Conservation (phyloP, 768 basidiomycete genomes). For the Nidularia pulvinata region DNA sequence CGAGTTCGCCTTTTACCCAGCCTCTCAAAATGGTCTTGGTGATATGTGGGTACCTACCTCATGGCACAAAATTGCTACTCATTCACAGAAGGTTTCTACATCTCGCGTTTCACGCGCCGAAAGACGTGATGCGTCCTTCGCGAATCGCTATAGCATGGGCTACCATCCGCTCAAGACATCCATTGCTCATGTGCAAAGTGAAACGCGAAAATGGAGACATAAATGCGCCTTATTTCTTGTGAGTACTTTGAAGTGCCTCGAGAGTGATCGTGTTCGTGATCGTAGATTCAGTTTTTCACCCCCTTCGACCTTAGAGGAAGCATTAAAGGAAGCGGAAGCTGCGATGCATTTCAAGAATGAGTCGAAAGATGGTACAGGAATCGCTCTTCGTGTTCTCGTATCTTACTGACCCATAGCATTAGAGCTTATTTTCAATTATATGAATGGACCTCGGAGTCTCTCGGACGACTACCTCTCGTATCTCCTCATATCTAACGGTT, state of each 20-base stretch:
- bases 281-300: constrained; percentile 31
- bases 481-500: constrained; percentile 29
- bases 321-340: constrained; percentile 36
- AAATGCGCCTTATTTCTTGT: constrained; percentile 43
- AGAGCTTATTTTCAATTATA: constrained; percentile 51
- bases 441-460: constrained; percentile 62
- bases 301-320: constrained; percentile 30
- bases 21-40: constrained; percentile 24
- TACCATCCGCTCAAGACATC: constrained; percentile 53
- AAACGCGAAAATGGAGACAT: constrained; percentile 28
- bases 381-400: neutral
- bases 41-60: constrained; percentile 23
- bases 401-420: constrained; percentile 1
- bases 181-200: constrained; percentile 50
- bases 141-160: constrained; percentile 58
- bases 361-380: constrained; percentile 39
- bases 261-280: neutral
- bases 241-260: neutral
- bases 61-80: neutral
- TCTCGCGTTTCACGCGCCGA: constrained; percentile 21
- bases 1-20: constrained; percentile 26
- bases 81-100: constrained; percentile 26
- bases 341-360: constrained; percentile 34
- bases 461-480: constrained; percentile 49
- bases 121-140: constrained; percentile 9